phyloP scores from a whole-genome alignment of 139 green algal species.

The Chlamydomonas sp. region DNA sequence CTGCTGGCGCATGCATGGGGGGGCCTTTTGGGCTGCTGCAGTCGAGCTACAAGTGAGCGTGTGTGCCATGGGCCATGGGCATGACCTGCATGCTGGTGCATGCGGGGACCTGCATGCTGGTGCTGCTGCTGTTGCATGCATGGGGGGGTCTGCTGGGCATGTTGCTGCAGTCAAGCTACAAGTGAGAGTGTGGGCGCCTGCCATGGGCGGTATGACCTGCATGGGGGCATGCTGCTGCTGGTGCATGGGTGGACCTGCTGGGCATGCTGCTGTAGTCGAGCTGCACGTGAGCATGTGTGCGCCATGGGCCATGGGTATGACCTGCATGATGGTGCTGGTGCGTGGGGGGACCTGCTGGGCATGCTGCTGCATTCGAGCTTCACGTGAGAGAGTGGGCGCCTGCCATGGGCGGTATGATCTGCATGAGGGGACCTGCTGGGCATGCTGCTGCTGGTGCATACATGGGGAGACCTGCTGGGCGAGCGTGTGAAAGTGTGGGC shows the following conservation, averaged over 20 bases:
- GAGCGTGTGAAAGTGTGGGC: constrained; percentile 7
- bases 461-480: constrained; percentile 6
- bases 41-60: neutral
- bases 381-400: neutral
- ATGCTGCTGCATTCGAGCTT: neutral
- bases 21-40: neutral
- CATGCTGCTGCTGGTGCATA: too few species aligned
- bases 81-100: neutral
- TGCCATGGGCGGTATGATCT: neutral
- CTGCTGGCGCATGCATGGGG: neutral
- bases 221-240: neutral
- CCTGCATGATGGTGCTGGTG: neutral
- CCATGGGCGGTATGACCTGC: neutral
- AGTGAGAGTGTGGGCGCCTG: too few species aligned
- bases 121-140: too few species aligned
- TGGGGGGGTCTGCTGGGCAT: constrained; percentile 8
- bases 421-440: neutral
- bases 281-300: neutral
- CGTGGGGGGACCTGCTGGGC: neutral
- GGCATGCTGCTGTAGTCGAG: neutral
- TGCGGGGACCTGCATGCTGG: too few species aligned
- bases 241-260: neutral
- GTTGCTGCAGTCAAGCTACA: constrained; percentile 8
- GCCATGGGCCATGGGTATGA: neutral
- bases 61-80: neutral